Evolutionary conservation across 768 basidiomycete species (phyloP), one percentile per base, ranked within the genome.

Genomic region (Clitopilus passeckerianus): DNA sequence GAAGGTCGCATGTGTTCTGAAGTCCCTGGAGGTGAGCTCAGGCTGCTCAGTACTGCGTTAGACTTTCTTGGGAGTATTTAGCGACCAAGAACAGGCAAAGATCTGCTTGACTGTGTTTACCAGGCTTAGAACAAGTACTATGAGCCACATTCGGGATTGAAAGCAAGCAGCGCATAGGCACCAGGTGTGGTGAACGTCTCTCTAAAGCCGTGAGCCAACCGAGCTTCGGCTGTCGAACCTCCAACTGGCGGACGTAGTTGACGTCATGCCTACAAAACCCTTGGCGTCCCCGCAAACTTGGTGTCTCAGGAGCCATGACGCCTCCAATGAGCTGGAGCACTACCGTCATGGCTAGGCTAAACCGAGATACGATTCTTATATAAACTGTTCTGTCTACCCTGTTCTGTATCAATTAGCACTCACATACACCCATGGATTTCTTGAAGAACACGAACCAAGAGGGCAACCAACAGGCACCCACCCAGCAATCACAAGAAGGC

Each of bases 401-500:
- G n/a, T n/a, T 41, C 12, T 5, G 10, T 9, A 41, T 14, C 37
- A 41, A n/a, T 41, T 15, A n/a, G 14, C 37, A 41, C 3, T 9
- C 12, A 9, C 2, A 41, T 41, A 41, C n/a, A 41, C n/a, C n/a
- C 35, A 64, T 64, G 63, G 63, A 62, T 53, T 64, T 64, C 2
- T 57, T 64, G 23, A 62, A 62, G 54, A 64, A 64, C 24, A 59
- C 60, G 12, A 56, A 55, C 41, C 12, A 20, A 37, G 34, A 18
- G 12, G 37, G 37, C 22, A 35, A 37, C 18, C 34, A 22, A 37
- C 23, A 15, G 16, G 37, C 22, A 6, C 61, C 27, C 7, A 58
- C 22, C 57, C n/a, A 34, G 2, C 34, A 54, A 15, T 23, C 24
- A 16, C 34, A 35, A 23, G 30, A 54, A 22, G 54, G 57, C 10